phyloP scores from a whole-genome alignment of 2,329 filamentous ascomycete genomes.

The Aspergillus fischeri region DNA sequence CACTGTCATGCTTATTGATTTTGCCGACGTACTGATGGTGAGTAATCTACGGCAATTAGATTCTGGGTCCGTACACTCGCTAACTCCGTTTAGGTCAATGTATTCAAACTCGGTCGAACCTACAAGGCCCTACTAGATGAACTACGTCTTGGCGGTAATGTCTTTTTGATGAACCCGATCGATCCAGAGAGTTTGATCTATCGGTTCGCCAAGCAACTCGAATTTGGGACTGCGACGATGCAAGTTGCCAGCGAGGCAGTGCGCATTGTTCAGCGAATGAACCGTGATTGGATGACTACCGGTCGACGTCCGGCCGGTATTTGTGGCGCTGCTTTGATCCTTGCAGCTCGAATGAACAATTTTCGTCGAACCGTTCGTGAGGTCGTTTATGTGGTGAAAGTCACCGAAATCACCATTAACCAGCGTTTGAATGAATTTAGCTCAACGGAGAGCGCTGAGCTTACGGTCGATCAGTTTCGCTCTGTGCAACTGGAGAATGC shows the following conservation, averaged over 20 bases:
- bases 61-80: slow-evolving; percentile 22
- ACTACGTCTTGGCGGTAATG: slow-evolving; percentile 49
- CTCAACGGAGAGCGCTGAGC: slow-evolving; percentile 72
- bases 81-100: slow-evolving; percentile 60
- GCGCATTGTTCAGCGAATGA: slow-evolving; percentile 86
- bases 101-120: slow-evolving; percentile 84
- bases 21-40: slow-evolving; percentile 72
- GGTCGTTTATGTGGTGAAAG: slow-evolving; percentile 97
- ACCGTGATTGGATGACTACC: slow-evolving; percentile 93
- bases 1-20: slow-evolving; percentile 88
- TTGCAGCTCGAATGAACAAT: slow-evolving; percentile 97
- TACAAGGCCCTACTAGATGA: slow-evolving; percentile 77
- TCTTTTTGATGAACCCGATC: slow-evolving; percentile 69
- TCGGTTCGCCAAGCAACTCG: slow-evolving; percentile 84
- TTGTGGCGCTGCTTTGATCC: slow-evolving; percentile 87
- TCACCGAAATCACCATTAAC: slow-evolving; percentile 88
- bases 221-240: slow-evolving; percentile 77
- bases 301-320: slow-evolving; percentile 90
- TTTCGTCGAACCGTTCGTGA: slow-evolving; percentile 89
- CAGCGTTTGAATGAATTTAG: slow-evolving; percentile 91
- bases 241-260: slow-evolving; percentile 86
- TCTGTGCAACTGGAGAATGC: slow-evolving; percentile 56
- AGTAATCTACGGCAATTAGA: slow-evolving; percentile 6
- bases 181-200: slow-evolving; percentile 87
- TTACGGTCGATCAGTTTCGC: slow-evolving; percentile 82